Conservation (phyloP, 2,329 filamentous ascomycete species). For the Monosporascus ibericus region DNA sequence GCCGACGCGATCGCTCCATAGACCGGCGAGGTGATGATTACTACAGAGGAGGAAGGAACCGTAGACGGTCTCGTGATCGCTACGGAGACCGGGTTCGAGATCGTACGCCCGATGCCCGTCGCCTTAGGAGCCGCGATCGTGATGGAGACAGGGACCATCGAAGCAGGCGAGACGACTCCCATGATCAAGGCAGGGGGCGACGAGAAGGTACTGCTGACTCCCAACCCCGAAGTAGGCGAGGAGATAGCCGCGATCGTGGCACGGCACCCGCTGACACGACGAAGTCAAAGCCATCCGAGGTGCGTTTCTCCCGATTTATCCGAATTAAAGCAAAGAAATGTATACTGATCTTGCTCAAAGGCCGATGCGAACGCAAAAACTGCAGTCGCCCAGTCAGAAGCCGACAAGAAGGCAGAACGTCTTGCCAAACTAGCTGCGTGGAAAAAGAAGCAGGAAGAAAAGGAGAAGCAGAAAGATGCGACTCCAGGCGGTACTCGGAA, state of each 20-base stretch:
- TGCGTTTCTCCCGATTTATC: conserved; percentile 31
- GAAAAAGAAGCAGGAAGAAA: conserved; percentile 83
- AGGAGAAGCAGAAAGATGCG: conserved; percentile 66
- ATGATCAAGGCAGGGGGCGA: conserved; percentile 57
- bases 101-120: conserved; percentile 50
- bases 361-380: conserved; percentile 44
- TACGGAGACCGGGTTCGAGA: conserved; percentile 46
- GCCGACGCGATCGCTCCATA: conserved; percentile 65
- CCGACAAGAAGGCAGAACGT: conserved; percentile 73
- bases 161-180: conserved; percentile 66
- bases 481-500: conserved; percentile 59
- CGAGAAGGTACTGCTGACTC: conserved; percentile 69
- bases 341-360: conserved; percentile 33
- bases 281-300: conserved; percentile 48
- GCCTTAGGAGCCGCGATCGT: conserved; percentile 57
- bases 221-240: conserved; percentile 58
- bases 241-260: conserved; percentile 52
- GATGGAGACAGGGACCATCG: conserved; percentile 53
- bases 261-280: conserved; percentile 43
- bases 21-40: conserved; percentile 60
- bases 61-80: conserved; percentile 58
- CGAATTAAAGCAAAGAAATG: neutral
- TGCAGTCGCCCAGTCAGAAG: conserved; percentile 53
- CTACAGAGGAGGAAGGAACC: conserved; percentile 49
- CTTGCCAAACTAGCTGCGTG: conserved; percentile 80